Evolutionary conservation across 2,329 filamentous ascomycete species (phyloP).

Genomic region (Fusarium gaditjirri): DNA sequence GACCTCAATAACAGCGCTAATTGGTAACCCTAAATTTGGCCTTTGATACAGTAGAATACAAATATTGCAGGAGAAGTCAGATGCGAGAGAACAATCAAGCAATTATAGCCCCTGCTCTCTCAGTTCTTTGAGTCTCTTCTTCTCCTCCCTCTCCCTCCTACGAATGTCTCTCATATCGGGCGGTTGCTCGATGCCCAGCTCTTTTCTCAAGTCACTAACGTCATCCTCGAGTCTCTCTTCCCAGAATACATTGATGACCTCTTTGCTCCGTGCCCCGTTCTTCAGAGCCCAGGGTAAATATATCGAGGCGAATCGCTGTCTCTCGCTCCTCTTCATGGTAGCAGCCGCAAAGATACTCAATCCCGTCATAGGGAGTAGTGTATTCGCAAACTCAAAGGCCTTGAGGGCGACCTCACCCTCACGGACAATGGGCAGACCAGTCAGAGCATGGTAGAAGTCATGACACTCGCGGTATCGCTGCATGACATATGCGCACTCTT

Average conservation of each 20-base stretch:
- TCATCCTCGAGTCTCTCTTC: constrained; percentile 91
- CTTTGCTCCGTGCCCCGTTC: constrained; percentile 80
- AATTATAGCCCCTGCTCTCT: constrained; percentile 39
- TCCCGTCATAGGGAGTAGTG: constrained; percentile 92
- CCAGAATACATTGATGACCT: constrained; percentile 97
- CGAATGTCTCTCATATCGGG: constrained; percentile 85
- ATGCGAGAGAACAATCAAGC: not conserved
- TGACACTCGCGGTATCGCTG: constrained; percentile 97
- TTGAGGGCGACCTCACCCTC: constrained; percentile 98
- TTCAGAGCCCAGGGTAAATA: constrained; percentile 92
- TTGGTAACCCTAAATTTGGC: not conserved
- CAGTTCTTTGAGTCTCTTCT: constrained; percentile 68
- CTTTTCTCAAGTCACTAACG: constrained; percentile 76
- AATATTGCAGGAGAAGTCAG: not conserved
- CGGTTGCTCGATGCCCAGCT: constrained; percentile 87
- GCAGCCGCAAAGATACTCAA: constrained; percentile 86
- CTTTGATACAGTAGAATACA: constrained; percentile 21
- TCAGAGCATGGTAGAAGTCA: constrained; percentile 97
- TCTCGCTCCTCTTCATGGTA: constrained; percentile 84
- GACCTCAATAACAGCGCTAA: constrained; percentile 3
- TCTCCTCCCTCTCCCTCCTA: constrained; percentile 74
- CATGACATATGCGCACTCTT: constrained; percentile 98
- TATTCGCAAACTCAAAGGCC: constrained; percentile 97
- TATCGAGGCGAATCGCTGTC: constrained; percentile 75
- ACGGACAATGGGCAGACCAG: constrained; percentile 87